Conservation (phyloP, 805 yeast species). For the Clavispora vitiphila region DNA sequence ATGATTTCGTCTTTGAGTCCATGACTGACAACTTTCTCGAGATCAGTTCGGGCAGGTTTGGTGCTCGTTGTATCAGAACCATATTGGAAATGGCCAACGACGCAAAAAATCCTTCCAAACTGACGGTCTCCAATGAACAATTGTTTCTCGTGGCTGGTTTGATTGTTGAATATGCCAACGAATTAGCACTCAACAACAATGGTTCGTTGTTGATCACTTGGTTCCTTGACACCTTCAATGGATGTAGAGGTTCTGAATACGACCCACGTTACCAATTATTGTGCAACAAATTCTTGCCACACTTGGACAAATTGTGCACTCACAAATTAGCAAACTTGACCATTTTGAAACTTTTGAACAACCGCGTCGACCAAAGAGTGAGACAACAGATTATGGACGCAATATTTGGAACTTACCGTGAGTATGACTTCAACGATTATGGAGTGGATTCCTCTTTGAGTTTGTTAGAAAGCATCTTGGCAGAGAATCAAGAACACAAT, state of each 20-base stretch:
- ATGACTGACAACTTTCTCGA: constrained; percentile 72
- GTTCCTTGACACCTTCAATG: constrained; percentile 74
- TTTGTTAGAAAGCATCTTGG: constrained; percentile 53
- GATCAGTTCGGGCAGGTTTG: constrained; percentile 84
- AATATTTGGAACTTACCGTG: constrained; percentile 53
- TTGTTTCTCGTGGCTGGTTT: constrained; percentile 68
- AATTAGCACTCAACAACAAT: constrained; percentile 75
- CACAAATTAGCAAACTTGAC: constrained; percentile 85
- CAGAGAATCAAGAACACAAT: constrained; percentile 56
- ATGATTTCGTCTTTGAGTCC: constrained; percentile 83
- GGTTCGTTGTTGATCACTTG: constrained; percentile 89
- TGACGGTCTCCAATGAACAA: constrained; percentile 49
- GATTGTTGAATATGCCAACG: constrained; percentile 72
- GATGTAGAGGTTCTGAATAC: constrained; percentile 7
- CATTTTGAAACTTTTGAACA: constrained; percentile 69
- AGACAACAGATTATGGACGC: constrained; percentile 57
- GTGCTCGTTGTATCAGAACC: constrained; percentile 92
- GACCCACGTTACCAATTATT: constrained; percentile 64
- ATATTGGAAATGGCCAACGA: constrained; percentile 78
- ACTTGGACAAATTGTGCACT: constrained; percentile 59
- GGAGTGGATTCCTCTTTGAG: constrained; percentile 34
- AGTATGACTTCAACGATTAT: constrained; percentile 17
- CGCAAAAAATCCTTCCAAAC: constrained; percentile 10
- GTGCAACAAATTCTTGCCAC: constrained; percentile 56
- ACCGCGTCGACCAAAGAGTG: constrained; percentile 59